Base-by-base conservation (phyloP, 1,284 basidiomycete genomes). In the Pisolithus thermaeus region DNA sequence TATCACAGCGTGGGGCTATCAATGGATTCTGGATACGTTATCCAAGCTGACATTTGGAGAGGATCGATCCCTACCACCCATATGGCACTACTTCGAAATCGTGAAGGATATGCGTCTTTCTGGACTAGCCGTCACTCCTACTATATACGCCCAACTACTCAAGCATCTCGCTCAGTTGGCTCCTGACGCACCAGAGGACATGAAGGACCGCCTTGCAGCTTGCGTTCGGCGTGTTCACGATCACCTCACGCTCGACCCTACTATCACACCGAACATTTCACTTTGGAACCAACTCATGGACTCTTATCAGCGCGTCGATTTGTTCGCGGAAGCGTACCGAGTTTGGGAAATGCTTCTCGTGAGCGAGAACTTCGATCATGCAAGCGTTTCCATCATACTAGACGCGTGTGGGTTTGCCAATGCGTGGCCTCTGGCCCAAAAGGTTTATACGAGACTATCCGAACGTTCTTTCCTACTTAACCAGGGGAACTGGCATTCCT, bases 261-360 rank as follows among this genome's bases (percentile, higher is more conserved):
- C 77, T 18, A 72, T 96, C 54, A 77, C 81, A 20, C 89, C 91
- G 3, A 87, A 94, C 61, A 74, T 83, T 11, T 70, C 74, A 1
- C 75, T 94, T n/a, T 84, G 89, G 76, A 96, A 94, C 62, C 81
- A 90, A 58, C 73, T 97, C 52, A 92, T 97, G 89, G 84, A 91
- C 65, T 87, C 91, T 1, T 97, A 97, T 69, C 84, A 89, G 59
- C 83, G 84, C 22, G 76, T 84, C 4, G 84, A 83, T 3, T 83
- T 81, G 51, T 86, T 84, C 53, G 72, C 70, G 1, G 83, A 89
- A 55, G 86, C 89, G 7, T 81, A 83, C 59, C 77, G 83, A 28
- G 78, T 97, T 11, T 97, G 93, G 92, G 83, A 92, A 56, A 77
- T 79, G 56, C 76, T 96, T 61, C 80, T 80, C 62, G 69, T 83